Evolutionary conservation across 768 basidiomycete species (phyloP).

Genomic region (Tricholoma saponaceum): DNA sequence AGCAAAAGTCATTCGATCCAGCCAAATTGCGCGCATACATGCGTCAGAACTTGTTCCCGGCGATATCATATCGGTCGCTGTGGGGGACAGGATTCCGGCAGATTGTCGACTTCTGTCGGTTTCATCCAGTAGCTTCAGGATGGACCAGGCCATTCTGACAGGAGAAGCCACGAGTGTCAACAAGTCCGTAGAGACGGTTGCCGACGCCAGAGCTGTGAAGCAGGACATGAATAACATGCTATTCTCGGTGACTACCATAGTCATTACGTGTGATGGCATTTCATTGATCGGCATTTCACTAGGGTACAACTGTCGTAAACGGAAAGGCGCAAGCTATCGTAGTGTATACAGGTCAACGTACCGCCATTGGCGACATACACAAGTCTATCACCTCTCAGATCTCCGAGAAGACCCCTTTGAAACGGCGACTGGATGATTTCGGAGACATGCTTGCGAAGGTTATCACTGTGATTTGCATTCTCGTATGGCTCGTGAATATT

Average conservation of each 20-base stretch:
- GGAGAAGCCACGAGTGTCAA: constrained; percentile 89
- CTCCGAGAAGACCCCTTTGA: constrained; percentile 93
- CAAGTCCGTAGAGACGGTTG: constrained; percentile 68
- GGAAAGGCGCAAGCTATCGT: constrained; percentile 88
- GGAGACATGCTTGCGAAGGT: constrained; percentile 97
- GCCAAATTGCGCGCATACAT: constrained; percentile 68
- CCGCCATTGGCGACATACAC: constrained; percentile 97
- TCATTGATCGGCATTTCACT: neutral
- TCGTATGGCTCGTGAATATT: constrained; percentile 97
- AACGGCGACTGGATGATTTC: constrained; percentile 97
- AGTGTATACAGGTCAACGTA: constrained; percentile 78
- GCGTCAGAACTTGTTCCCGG: constrained; percentile 92
- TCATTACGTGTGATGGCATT: neutral
- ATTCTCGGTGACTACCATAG: constrained; percentile 63
- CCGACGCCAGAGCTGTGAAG: constrained; percentile 81
- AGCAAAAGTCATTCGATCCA: constrained; percentile 81
- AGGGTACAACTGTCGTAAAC: constrained; percentile 97
- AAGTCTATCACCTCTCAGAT: constrained; percentile 93
- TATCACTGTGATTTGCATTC: constrained; percentile 93
- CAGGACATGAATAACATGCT: constrained; percentile 98
- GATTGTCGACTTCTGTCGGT: constrained; percentile 89
- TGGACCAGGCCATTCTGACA: constrained; percentile 96
- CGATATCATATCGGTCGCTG: constrained; percentile 86
- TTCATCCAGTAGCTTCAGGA: constrained; percentile 87
- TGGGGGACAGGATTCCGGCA: constrained; percentile 94